Conservation (phyloP, 139 green algal genomes). For the Volvox reticuliferus region DNA sequence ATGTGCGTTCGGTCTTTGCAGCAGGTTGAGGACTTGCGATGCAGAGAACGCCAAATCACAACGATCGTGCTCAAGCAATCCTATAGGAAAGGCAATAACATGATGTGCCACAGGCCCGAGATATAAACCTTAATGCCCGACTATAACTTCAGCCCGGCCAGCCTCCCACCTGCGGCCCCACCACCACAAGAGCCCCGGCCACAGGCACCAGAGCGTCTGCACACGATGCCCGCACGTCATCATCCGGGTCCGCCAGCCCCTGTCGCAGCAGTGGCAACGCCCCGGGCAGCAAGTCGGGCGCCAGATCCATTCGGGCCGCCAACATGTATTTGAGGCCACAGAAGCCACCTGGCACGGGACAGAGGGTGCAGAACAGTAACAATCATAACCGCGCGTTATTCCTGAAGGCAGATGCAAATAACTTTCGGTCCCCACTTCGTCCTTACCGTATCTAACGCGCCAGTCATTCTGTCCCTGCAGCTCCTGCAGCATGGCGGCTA, state of each 20-base stretch:
- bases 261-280: constrained; percentile 71
- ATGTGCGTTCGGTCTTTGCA: too few species aligned
- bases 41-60: too few species aligned
- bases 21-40: too few species aligned
- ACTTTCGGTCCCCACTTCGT: background rate
- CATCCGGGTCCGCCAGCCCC: constrained; percentile 85
- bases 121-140: too few species aligned
- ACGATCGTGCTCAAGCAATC: too few species aligned
- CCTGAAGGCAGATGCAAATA: too few species aligned
- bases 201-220: constrained; percentile 91
- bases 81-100: too few species aligned
- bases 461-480: constrained; percentile 59
- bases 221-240: constrained; percentile 94
- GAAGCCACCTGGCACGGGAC: constrained; percentile 72
- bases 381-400: too few species aligned
- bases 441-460: constrained; percentile 45
- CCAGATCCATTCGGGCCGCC: constrained; percentile 68
- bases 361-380: background rate
- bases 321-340: constrained; percentile 95
- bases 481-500: constrained; percentile 74
- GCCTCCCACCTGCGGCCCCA: constrained; percentile 28
- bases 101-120: too few species aligned
- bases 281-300: constrained; percentile 65
- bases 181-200: constrained; percentile 63
- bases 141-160: too few species aligned